Conservation (phyloP, 2,329 filamentous ascomycete genomes). For the Juglanconis oblonga region DNA sequence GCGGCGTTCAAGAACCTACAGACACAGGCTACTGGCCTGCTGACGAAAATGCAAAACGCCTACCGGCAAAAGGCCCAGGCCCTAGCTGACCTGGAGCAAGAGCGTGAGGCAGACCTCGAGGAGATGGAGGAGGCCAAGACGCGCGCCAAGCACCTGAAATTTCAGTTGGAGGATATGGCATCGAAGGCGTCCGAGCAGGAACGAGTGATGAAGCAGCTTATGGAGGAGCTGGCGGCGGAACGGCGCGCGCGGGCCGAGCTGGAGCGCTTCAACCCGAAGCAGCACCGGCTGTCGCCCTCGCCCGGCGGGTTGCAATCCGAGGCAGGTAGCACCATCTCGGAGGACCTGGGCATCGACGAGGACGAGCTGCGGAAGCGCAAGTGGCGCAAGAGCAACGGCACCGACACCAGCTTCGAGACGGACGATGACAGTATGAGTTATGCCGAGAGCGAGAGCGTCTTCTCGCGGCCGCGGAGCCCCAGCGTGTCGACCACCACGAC, state of each 20-base stretch:
- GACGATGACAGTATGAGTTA: conserved; percentile 41
- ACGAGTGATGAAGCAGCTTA: conserved; percentile 39
- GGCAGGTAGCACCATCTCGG: conserved; percentile 43
- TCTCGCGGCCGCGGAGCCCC: conserved; percentile 59
- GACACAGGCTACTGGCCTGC: conserved; percentile 51
- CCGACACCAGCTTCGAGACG: conserved; percentile 49
- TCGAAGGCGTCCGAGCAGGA: conserved; percentile 53
- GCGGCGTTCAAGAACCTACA: conserved; percentile 61
- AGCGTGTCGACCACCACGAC: conserved; percentile 36
- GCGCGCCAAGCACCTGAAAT: conserved; percentile 51
- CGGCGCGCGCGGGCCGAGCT: conserved; percentile 43
- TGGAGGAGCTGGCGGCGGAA: conserved; percentile 48
- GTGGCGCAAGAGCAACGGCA: conserved; percentile 27
- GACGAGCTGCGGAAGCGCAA: conserved; percentile 39
- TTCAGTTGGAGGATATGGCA: conserved; percentile 60
- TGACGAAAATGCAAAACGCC: conserved; percentile 55
- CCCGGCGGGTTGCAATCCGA: conserved; percentile 19
- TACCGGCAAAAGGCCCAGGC: conserved; percentile 52
- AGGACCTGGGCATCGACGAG: conserved; percentile 54
- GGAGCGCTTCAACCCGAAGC: conserved; percentile 20
- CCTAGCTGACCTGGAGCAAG: conserved; percentile 49
- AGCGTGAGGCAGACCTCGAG: conserved; percentile 52
- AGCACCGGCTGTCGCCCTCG: conserved; percentile 21
- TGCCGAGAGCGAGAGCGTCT: conserved; percentile 51
- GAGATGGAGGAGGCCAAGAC: conserved; percentile 55